A percentile compares a stretch with the other conserved stretches of the same genome.
phyloP scores from a whole-genome alignment of 2,329 filamentous ascomycete genomes.

The Penicillium thymicola region DNA sequence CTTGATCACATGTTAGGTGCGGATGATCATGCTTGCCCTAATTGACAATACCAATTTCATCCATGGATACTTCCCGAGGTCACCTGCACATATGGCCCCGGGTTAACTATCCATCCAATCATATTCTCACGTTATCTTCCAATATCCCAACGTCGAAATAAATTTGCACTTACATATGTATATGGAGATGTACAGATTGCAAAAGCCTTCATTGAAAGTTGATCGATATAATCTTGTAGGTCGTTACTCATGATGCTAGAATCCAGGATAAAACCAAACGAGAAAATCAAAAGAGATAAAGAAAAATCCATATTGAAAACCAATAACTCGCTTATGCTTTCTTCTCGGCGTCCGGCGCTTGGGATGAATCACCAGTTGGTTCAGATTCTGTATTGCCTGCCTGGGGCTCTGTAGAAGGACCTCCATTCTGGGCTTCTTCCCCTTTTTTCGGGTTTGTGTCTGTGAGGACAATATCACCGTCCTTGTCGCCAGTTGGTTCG shows the following conservation, averaged over 20 bases:
- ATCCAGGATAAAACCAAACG: slow-evolving; percentile 7
- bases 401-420: slow-evolving; percentile 1
- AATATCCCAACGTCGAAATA: not conserved
- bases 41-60: not conserved
- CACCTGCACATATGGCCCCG: not conserved
- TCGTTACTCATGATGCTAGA: slow-evolving; percentile 25
- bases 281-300: not conserved
- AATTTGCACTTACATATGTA: not conserved
- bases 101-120: too few species aligned
- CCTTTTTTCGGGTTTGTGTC: slow-evolving; percentile 26
- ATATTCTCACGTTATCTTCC: not conserved
- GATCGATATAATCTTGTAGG: slow-evolving; percentile 16
- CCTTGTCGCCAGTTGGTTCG: slow-evolving; percentile 19
- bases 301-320: not conserved
- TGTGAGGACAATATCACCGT: slow-evolving; percentile 41
- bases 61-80: not conserved
- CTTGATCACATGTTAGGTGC: not conserved
- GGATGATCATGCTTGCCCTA: not conserved
- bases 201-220: not conserved
- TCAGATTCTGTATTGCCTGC: slow-evolving; percentile 3
- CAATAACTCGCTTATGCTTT: slow-evolving; percentile 6
- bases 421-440: slow-evolving; percentile 13
- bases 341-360: slow-evolving; percentile 12
- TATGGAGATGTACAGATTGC: not conserved
- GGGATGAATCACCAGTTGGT: slow-evolving; percentile 1